These are phyloP conservation scores for Gentiana dahurica DNA, from an alignment of 257 asterid genomes.

Conservation along the genomic window DNA sequence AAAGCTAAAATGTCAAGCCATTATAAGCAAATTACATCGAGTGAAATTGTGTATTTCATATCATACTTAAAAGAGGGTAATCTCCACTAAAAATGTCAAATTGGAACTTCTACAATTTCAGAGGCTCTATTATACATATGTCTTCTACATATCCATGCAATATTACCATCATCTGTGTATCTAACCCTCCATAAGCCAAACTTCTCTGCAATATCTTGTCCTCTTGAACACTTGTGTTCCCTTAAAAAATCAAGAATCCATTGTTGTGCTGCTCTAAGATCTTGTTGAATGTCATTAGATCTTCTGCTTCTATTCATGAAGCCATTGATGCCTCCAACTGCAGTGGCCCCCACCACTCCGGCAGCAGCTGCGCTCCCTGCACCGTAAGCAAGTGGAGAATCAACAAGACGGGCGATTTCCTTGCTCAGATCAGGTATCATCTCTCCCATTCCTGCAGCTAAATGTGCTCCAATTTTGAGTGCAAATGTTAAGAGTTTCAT, in stretches of 20 bases:
- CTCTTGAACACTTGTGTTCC: slow-evolving; percentile 52
- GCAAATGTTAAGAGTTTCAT: slow-evolving; percentile 80
- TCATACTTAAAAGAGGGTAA: not conserved
- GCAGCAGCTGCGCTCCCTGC: slow-evolving; percentile 63
- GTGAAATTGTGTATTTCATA: not conserved
- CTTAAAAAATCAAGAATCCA: slow-evolving; percentile 69
- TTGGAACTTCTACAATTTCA: slow-evolving; percentile 57
- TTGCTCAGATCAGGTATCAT: slow-evolving; percentile 84
- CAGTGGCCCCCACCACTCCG: slow-evolving; percentile 58
- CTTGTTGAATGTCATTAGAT: slow-evolving; percentile 48
- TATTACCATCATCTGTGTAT: slow-evolving; percentile 65
- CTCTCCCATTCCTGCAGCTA: slow-evolving; percentile 87
- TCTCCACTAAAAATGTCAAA: slow-evolving; percentile 17
- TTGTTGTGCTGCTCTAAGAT: slow-evolving; percentile 61
- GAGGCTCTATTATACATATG: slow-evolving; percentile 57
- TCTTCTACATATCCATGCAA: slow-evolving; percentile 85
- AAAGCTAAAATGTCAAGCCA: too few species aligned
- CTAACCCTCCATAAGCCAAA: slow-evolving; percentile 70
- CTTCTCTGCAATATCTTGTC: slow-evolving; percentile 72
- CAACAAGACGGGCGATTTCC: slow-evolving; percentile 58
- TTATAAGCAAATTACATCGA: too few species aligned
- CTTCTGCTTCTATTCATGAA: slow-evolving; percentile 27
- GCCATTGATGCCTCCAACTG: slow-evolving; percentile 20
- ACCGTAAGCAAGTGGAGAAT: slow-evolving; percentile 53
- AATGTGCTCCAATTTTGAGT: slow-evolving; percentile 82